Conservation (phyloP, 2,329 filamentous ascomycete species). For the Davidsoniella neocaledoniae region DNA sequence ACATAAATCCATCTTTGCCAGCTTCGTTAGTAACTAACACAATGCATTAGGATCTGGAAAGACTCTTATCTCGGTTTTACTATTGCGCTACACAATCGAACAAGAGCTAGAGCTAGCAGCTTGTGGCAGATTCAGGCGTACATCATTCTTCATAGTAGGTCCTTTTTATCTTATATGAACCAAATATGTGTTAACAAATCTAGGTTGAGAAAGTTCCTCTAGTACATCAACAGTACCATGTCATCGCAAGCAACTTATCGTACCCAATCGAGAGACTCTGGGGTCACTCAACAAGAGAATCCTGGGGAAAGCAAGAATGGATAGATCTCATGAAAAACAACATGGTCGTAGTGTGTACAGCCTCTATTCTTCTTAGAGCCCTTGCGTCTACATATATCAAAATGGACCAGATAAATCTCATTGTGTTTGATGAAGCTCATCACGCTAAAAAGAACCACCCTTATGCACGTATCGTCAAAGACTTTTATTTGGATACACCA, state of each 20-base stretch:
- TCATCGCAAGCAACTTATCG: slow-evolving; percentile 66
- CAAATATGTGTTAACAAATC: not conserved
- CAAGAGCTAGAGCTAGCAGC: slow-evolving; percentile 57
- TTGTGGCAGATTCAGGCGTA: slow-evolving; percentile 39
- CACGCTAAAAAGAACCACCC: slow-evolving; percentile 89
- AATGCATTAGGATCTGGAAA: slow-evolving; percentile 58
- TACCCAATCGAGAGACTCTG: slow-evolving; percentile 58
- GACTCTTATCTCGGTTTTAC: slow-evolving; percentile 81
- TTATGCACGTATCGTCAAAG: slow-evolving; percentile 78
- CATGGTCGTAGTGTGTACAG: slow-evolving; percentile 84
- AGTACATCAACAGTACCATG: slow-evolving; percentile 75
- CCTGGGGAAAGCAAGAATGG: slow-evolving; percentile 31
- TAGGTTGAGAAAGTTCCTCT: slow-evolving; percentile 74
- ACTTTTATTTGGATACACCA: slow-evolving; percentile 50
- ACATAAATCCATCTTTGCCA: too few relatives aligned
- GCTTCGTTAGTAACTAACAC: too few relatives aligned
- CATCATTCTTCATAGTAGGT: slow-evolving; percentile 67
- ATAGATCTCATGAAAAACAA: slow-evolving; percentile 38
- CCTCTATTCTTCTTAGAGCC: slow-evolving; percentile 66
- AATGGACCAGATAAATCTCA: slow-evolving; percentile 71
- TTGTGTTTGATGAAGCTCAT: slow-evolving; percentile 93
- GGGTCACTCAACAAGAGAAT: slow-evolving; percentile 43
- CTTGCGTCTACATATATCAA: slow-evolving; percentile 62
- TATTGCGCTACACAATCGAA: slow-evolving; percentile 61
- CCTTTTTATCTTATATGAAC: slow-evolving; percentile 12